A percentile compares a stretch with the other conserved stretches of the same genome.
These are phyloP conservation scores for Xerocomellus amylosporus DNA, from an alignment of 768 basidiomycete genomes.

Conservation along the genomic window DNA sequence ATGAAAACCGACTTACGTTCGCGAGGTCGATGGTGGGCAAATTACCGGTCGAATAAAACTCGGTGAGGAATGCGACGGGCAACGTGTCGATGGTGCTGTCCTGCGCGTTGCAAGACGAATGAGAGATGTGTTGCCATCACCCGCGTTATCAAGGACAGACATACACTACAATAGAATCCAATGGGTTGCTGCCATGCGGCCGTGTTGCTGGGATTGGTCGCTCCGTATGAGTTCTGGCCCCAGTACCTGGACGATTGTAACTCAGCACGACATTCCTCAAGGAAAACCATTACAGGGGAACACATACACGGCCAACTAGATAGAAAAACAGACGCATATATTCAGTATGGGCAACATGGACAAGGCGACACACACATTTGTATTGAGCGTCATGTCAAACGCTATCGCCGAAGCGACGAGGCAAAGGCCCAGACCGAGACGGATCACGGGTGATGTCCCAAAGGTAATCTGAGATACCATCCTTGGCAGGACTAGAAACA, in stretches of 20 bases:
- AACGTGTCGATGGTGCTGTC: slow-evolving; percentile 57
- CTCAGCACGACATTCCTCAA: background rate
- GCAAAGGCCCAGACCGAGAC: slow-evolving; percentile 14
- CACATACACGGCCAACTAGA: slow-evolving; percentile 27
- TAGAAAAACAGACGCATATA: background rate
- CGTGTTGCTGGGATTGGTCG: slow-evolving; percentile 21
- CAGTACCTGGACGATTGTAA: slow-evolving; percentile 24
- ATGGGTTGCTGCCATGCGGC: slow-evolving; percentile 32
- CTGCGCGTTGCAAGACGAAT: slow-evolving; percentile 24
- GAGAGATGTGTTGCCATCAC: background rate
- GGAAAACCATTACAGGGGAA: background rate
- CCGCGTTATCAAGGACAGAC: background rate
- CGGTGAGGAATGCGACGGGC: slow-evolving; percentile 59
- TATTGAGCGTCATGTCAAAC: slow-evolving; percentile 25
- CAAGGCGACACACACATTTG: slow-evolving; percentile 21
- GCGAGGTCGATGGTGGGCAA: slow-evolving; percentile 59
- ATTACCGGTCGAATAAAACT: slow-evolving; percentile 58
- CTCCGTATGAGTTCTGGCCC: slow-evolving; percentile 39
- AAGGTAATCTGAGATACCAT: slow-evolving; percentile 8
- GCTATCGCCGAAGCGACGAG: slow-evolving; percentile 15
- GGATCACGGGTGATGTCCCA: slow-evolving; percentile 5
- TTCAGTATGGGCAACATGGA: background rate
- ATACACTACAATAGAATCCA: slow-evolving; percentile 31
- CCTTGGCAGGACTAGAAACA: background rate
- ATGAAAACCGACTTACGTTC: slow-evolving; percentile 40